Base-by-base conservation (phyloP, 106 monocot genomes). In the Dioscorea dumetorum region DNA sequence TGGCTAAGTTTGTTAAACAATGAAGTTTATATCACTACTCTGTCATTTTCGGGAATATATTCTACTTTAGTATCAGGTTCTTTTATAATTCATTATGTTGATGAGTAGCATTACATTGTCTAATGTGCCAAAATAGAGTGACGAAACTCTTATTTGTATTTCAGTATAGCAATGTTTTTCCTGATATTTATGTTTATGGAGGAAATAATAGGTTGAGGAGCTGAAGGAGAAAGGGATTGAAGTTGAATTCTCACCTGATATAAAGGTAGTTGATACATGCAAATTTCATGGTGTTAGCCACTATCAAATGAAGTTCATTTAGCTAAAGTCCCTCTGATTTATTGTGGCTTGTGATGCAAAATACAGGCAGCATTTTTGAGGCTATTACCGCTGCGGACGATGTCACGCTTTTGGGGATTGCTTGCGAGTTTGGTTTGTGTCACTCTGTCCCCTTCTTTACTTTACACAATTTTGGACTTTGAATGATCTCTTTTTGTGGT, bases 201-300 rank as follows among this genome's bases (percentile, higher is more conserved):
- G 6, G 41, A 41, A 54, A 18, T 54, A 5, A 54, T 54, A 97
- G 97, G 80, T 97, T 49, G 86, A 89, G 61, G 84, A 82, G 22
- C 79, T 81, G 86, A 97, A 84, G 70, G 92, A 92, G 51, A 84
- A 80, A 77, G 89, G 91, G 21, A 78, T 92, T 75, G 91, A 97
- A 83, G 84, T 63, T 56, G 89, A 89, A 69, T 92, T 97, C 60
- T 86, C 84, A 51, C 88, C 92, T 22, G 97, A 92, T 77, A 66
- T 66, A 22, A 95, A 97, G 89, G 97, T 97, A 70, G 7, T 0
- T 2, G 5, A 54, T 54, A 10, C 10, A 41, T 13, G 1, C 7
- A 54, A 19, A 54, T 16, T 18, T 54, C 19, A 54, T 18, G 54
- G 19, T 54, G 0, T 18, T 8, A 13, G 18, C 9, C 4, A 0